Conservation (phyloP, 495 filamentous ascomycete species). For the Talaromyces thailandensis region DNA sequence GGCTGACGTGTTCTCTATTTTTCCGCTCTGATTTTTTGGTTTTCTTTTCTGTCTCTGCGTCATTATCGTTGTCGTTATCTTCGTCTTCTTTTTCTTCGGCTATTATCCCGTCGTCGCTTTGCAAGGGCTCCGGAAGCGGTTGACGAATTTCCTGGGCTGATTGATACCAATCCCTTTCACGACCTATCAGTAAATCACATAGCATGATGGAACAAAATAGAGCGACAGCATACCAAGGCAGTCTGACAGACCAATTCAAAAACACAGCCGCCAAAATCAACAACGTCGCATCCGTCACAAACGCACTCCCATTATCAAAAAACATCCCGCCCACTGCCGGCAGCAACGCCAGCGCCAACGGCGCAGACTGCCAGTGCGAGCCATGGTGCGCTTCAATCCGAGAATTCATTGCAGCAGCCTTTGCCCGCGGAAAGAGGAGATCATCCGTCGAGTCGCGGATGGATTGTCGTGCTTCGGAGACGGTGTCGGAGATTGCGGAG, state of each 20-base stretch:
- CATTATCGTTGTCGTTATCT: constrained; percentile 31
- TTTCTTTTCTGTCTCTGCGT: constrained; percentile 30
- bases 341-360: constrained; percentile 72
- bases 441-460: constrained; percentile 65
- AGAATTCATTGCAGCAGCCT: not conserved
- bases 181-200: constrained; percentile 1
- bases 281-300: constrained; percentile 79
- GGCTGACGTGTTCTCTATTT: constrained; percentile 1
- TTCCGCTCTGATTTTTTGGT: constrained; percentile 7
- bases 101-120: constrained; percentile 34
- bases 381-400: constrained; percentile 30
- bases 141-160: constrained; percentile 58
- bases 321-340: constrained; percentile 79
- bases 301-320: constrained; percentile 70
- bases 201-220: too few species aligned
- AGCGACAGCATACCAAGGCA: constrained; percentile 78
- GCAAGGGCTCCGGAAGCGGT: constrained; percentile 22
- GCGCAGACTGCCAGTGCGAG: constrained; percentile 65
- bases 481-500: constrained; percentile 65
- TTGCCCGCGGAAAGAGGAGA: constrained; percentile 56
- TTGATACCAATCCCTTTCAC: constrained; percentile 79
- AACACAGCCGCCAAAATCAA: constrained; percentile 73
- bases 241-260: constrained; percentile 84
- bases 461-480: constrained; percentile 57
- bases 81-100: constrained; percentile 36